These are phyloP conservation scores for Chaetomium cochliodes DNA, from an alignment of 495 filamentous ascomycete species.

Conservation along the genomic window DNA sequence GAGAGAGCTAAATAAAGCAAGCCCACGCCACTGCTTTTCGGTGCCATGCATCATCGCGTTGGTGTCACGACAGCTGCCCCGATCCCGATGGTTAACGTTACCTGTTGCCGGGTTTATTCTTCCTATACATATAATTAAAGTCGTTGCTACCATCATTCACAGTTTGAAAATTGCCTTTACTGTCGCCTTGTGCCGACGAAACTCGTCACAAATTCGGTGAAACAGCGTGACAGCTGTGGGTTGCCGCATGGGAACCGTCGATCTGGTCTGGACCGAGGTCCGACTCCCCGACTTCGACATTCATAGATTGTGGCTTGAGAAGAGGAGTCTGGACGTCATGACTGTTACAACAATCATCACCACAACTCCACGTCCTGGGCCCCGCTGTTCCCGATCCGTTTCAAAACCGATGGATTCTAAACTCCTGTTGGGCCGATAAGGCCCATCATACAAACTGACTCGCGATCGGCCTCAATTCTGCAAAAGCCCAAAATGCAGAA, in stretches of 20 bases:
- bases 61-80: too few species aligned
- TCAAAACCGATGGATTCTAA: background rate
- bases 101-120: too few species aligned
- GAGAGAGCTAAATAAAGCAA: too few species aligned
- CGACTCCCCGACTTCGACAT: conserved; percentile 9
- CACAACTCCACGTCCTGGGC: background rate
- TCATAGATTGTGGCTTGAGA: background rate
- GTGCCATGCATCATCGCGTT: too few species aligned
- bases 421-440: too few species aligned
- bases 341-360: background rate
- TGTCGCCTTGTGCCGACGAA: background rate
- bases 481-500: too few species aligned
- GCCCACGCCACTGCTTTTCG: too few species aligned
- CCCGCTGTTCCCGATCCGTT: background rate
- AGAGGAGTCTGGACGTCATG: background rate
- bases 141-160: background rate
- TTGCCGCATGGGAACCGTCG: background rate
- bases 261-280: conserved; percentile 15
- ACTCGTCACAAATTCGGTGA: background rate
- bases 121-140: too few species aligned
- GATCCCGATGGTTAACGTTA: too few species aligned
- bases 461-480: too few species aligned
- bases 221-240: background rate
- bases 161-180: background rate
- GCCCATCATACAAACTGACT: too few species aligned